phyloP scores from a whole-genome alignment of 2,329 filamentous ascomycete genomes.

The Fusarium hainanense region DNA sequence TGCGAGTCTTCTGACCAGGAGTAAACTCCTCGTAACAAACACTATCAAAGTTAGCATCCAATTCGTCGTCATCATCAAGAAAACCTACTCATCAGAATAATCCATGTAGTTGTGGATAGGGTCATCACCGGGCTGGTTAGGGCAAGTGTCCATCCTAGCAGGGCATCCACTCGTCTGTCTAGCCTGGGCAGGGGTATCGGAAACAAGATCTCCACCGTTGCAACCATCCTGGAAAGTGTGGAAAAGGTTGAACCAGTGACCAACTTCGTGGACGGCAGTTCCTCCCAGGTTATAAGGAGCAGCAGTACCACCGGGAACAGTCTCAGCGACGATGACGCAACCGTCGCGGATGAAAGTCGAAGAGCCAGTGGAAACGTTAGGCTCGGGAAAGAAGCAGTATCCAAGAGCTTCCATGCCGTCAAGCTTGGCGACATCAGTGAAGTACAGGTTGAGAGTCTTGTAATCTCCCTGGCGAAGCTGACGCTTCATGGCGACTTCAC shows the following conservation, averaged over 20 bases:
- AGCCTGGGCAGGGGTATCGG: constrained; percentile 55
- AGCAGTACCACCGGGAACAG: constrained; percentile 53
- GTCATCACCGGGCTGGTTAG: constrained; percentile 47
- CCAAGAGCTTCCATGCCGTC: constrained; percentile 45
- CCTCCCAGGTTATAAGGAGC: constrained; percentile 49
- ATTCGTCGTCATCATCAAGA: accelerated
- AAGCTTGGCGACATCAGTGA: constrained; percentile 35
- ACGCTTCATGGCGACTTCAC: constrained; percentile 58
- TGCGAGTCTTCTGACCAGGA: constrained; percentile 34
- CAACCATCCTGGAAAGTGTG: constrained; percentile 56
- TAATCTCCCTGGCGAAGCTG: constrained; percentile 60
- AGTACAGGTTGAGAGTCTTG: constrained; percentile 53
- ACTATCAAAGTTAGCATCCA: background rate
- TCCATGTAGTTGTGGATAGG: constrained; percentile 55
- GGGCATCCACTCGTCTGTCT: constrained; percentile 51
- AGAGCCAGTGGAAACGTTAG: constrained; percentile 26
- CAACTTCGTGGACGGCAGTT: constrained; percentile 51
- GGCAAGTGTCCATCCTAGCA: constrained; percentile 50
- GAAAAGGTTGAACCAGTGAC: constrained; percentile 57
- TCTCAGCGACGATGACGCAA: constrained; percentile 53
- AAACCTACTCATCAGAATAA: constrained; percentile 55
- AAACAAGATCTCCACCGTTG: constrained; percentile 53
- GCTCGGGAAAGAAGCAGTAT: constrained; percentile 59
- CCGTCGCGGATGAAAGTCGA: constrained; percentile 51
- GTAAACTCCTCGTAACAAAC: constrained; percentile 43